Evolutionary conservation across 2,329 filamentous ascomycete species (phyloP).

Genomic region (Xylariales sp.): DNA sequence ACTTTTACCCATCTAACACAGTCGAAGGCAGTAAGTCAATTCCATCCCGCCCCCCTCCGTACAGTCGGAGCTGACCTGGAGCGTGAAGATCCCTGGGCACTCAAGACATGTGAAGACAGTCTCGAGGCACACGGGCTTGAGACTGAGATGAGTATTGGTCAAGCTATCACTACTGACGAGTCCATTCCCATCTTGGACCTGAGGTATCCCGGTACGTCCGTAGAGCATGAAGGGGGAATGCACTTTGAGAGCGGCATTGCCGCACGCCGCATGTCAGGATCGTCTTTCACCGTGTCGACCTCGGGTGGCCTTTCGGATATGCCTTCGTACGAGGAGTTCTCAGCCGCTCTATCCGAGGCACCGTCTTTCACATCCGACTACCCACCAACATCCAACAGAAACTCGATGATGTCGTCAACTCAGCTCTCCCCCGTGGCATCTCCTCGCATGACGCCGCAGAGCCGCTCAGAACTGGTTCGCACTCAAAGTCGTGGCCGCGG

Average conservation of each 20-base stretch:
- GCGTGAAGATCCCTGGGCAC: conserved; percentile 40
- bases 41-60: too few relatives aligned
- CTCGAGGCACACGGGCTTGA: conserved; percentile 53
- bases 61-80: too few relatives aligned
- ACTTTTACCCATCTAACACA: conserved; percentile 47
- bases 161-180: conserved; percentile 60
- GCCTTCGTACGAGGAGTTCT: conserved; percentile 68
- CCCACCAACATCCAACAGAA: conserved; percentile 61
- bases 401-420: conserved; percentile 66
- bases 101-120: conserved; percentile 53
- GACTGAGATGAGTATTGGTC: conserved; percentile 55
- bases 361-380: conserved; percentile 65
- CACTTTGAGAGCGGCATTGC: conserved; percentile 49
- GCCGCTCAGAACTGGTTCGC: conserved; percentile 57
- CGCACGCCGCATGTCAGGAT: conserved; percentile 64
- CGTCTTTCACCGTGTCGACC: conserved; percentile 69
- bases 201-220: conserved; percentile 41
- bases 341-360: conserved; percentile 61
- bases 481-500: conserved; percentile 61
- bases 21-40: conserved; percentile 47
- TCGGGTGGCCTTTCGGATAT: conserved; percentile 62
- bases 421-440: conserved; percentile 71
- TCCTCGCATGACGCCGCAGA: conserved; percentile 59
- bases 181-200: conserved; percentile 59
- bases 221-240: conserved; percentile 45